These are phyloP conservation scores for Colletotrichum brevisporum DNA, from an alignment of 2,329 filamentous ascomycete genomes.

Conservation along the genomic window DNA sequence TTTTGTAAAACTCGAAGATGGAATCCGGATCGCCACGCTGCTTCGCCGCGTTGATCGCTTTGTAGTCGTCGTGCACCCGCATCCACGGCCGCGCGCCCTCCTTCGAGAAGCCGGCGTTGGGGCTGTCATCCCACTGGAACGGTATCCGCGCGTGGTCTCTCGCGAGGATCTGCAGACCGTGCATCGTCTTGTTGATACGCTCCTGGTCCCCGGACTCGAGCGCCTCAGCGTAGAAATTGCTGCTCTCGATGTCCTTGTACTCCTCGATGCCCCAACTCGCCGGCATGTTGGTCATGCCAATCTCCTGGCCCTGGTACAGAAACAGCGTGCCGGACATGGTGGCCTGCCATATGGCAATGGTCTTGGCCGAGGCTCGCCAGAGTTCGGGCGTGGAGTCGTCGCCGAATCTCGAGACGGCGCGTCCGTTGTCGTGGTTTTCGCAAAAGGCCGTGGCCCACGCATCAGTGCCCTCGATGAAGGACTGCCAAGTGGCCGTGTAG, in stretches of 20 bases:
- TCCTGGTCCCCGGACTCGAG: slow-evolving; percentile 52
- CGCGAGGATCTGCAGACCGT: slow-evolving; percentile 69
- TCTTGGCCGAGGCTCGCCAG: slow-evolving; percentile 63
- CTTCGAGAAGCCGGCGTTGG: slow-evolving; percentile 73
- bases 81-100: slow-evolving; percentile 72
- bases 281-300: slow-evolving; percentile 72
- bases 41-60: slow-evolving; percentile 67
- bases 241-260: slow-evolving; percentile 68
- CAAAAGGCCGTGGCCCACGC: slow-evolving; percentile 73
- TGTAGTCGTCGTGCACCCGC: slow-evolving; percentile 73
- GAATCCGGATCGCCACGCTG: slow-evolving; percentile 62
- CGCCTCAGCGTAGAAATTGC: slow-evolving; percentile 65
- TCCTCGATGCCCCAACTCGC: slow-evolving; percentile 64
- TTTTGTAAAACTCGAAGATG: slow-evolving; percentile 73
- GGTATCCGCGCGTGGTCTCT: slow-evolving; percentile 76
- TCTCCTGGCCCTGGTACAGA: slow-evolving; percentile 73
- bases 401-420: slow-evolving; percentile 69
- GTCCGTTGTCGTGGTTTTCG: slow-evolving; percentile 75
- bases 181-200: slow-evolving; percentile 61
- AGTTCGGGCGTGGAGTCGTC: slow-evolving; percentile 58
- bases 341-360: slow-evolving; percentile 64
- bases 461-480: slow-evolving; percentile 62
- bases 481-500: slow-evolving; percentile 63
- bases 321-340: slow-evolving; percentile 69
- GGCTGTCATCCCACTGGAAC: slow-evolving; percentile 73